Percentiles rank a stretch among this genome's conserved stretches.
Conservation (phyloP, 495 filamentous ascomycete species). For the Penicillium daleae region DNA sequence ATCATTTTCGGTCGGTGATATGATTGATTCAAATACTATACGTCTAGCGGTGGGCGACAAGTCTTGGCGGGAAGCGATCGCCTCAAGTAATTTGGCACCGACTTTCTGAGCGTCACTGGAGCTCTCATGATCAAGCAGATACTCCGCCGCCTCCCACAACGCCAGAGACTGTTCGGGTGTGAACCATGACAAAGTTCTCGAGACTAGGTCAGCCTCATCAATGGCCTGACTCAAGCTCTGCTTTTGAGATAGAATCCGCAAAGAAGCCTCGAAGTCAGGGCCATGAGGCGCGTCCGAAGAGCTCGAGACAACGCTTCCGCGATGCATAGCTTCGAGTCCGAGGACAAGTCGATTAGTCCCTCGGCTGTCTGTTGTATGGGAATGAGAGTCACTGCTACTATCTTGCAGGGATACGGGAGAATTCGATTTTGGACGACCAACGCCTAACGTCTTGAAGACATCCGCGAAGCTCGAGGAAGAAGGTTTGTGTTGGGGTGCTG, state of each 20-base stretch:
- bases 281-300: conserved; percentile 48
- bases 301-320: conserved; percentile 48
- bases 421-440: conserved; percentile 44
- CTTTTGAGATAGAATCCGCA: conserved; percentile 41
- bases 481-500: conserved; percentile 39
- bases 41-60: conserved; percentile 41
- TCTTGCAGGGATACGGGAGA: conserved; percentile 44
- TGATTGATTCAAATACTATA: conserved; percentile 44
- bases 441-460: conserved; percentile 52
- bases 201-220: conserved; percentile 46
- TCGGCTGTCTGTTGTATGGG: conserved; percentile 38
- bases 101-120: conserved; percentile 44
- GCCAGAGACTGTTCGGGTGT: conserved; percentile 46
- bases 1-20: conserved; percentile 41
- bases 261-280: conserved; percentile 46
- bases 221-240: conserved; percentile 42
- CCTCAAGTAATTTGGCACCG: conserved; percentile 42
- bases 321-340: conserved; percentile 51
- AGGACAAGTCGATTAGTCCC: conserved; percentile 34
- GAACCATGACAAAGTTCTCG: conserved; percentile 42
- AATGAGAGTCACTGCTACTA: conserved; percentile 37
- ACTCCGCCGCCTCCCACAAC: conserved; percentile 48
- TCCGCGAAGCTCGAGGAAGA: conserved; percentile 48
- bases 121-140: conserved; percentile 43
- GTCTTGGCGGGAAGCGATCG: conserved; percentile 48